phyloP scores from a whole-genome alignment of 164 flowering plant species.

The Dillenia turbinata region DNA sequence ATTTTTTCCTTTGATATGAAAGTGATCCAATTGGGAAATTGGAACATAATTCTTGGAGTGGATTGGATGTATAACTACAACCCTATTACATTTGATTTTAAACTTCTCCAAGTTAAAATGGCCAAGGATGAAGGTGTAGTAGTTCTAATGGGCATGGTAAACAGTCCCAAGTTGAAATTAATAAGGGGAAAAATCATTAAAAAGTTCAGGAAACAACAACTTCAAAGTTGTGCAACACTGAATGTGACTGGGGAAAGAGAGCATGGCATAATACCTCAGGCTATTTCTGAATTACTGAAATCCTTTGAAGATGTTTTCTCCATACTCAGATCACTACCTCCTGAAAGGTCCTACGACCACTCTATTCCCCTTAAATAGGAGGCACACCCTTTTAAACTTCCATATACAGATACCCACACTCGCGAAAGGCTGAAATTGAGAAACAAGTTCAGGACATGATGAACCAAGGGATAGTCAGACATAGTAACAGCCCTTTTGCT shows the following conservation, averaged over 20 bases:
- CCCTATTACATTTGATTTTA: no score
- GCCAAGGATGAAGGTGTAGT: no score
- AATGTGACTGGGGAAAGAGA: background rate
- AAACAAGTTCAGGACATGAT: conserved; percentile 5
- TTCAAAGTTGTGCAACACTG: background rate
- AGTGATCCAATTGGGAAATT: no score
- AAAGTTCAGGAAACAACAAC: background rate
- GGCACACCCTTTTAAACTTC: background rate
- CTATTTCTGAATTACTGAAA: background rate
- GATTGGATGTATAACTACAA: no score
- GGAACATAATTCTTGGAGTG: no score
- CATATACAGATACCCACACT: conserved; percentile 1
- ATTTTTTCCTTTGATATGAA: no score
- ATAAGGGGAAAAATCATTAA: background rate
- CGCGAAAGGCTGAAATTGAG: conserved; percentile 8
- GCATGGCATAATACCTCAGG: background rate
- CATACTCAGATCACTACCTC: conserved; percentile 3
- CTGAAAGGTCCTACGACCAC: conserved; percentile 6
- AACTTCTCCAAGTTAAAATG: no score
- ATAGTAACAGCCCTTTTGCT: conserved; percentile 5
- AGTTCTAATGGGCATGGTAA: background rate
- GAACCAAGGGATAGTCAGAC: background rate
- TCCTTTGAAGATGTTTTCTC: background rate
- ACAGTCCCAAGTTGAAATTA: background rate
- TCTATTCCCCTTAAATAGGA: background rate